Percentiles rank a stretch among this genome's conserved stretches.
These are phyloP conservation scores for Puccinia triticina DNA, from an alignment of 1,284 basidiomycete genomes.

Conservation along the genomic window DNA sequence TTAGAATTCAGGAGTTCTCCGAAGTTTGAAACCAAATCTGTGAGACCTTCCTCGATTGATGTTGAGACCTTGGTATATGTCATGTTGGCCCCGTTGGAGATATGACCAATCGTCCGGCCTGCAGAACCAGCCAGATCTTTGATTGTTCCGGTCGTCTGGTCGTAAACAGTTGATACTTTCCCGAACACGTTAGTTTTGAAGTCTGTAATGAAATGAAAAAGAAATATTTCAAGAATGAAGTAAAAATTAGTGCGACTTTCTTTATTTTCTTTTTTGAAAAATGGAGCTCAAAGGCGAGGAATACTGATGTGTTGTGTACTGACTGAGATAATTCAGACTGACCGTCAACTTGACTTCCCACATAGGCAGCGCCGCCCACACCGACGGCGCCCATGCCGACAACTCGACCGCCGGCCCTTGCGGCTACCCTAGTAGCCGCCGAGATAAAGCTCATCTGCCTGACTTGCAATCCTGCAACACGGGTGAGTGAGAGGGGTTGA, in stretches of 20 bases:
- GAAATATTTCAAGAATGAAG: not conserved
- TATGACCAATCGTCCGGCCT: not conserved
- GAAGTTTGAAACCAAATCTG: constrained; percentile 13
- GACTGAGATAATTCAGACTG: not conserved
- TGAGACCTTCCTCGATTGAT: constrained; percentile 3
- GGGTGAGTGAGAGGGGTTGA: not conserved
- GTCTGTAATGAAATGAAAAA: not conserved
- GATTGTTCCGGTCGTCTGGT: not conserved
- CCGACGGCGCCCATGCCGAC: constrained; percentile 41
- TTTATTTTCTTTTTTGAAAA: not conserved
- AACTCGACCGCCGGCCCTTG: constrained; percentile 19
- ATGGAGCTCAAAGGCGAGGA: not conserved
- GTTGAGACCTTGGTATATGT: constrained; percentile 17
- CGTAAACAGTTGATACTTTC: not conserved
- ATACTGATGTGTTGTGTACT: not conserved
- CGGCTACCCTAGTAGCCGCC: constrained; percentile 18
- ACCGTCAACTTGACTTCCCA: constrained; percentile 46
- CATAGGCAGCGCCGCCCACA: constrained; percentile 43
- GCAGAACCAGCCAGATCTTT: not conserved
- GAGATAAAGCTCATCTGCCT: constrained; percentile 45
- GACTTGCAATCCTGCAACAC: not conserved
- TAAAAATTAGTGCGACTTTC: no score
- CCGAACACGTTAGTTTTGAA: constrained; percentile 15
- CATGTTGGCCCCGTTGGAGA: constrained; percentile 15
- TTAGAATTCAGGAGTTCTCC: constrained; percentile 1